A percentile compares a stretch with the other conserved stretches of the same genome.
These are phyloP conservation scores for Zalerion maritima DNA, from an alignment of 495 filamentous ascomycete species.

Conservation along the genomic window DNA sequence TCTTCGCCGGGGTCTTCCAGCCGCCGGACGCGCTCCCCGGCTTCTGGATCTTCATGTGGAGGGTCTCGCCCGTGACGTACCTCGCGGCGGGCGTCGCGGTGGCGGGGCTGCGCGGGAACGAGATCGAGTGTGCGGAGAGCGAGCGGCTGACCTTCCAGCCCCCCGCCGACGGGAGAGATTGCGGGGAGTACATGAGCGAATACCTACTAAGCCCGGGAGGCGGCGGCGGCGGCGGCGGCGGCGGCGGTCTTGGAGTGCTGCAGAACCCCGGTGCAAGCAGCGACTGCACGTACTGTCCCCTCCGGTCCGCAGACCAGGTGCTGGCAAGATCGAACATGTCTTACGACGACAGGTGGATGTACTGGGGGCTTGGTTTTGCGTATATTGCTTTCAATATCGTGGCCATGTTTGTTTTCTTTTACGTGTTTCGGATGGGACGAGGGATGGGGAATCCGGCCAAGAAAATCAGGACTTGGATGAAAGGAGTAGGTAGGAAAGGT, in stretches of 20 bases:
- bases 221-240: too few relatives aligned
- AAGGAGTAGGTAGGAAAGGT: too few relatives aligned
- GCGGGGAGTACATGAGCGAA: conserved; percentile 12
- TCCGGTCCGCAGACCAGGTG: conserved; percentile 25
- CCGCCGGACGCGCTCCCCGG: conserved; percentile 32
- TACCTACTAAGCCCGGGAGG: conserved; percentile 2
- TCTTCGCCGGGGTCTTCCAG: conserved; percentile 50
- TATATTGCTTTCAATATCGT: conserved; percentile 34
- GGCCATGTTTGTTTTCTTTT: conserved; percentile 10
- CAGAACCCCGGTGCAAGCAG: conserved; percentile 21
- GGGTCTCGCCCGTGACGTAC: conserved; percentile 43
- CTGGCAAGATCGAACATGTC: conserved; percentile 23
- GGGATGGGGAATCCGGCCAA: too few relatives aligned
- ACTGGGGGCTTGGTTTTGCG: conserved; percentile 29
- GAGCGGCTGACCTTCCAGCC: conserved; percentile 1
- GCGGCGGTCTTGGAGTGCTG: too few relatives aligned
- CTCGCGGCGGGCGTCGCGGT: conserved; percentile 4
- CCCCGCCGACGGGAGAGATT: conserved; percentile 8
- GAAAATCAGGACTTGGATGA: too few relatives aligned
- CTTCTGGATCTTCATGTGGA: conserved; percentile 60
- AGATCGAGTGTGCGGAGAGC: conserved; percentile 1
- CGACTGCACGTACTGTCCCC: conserved; percentile 30
- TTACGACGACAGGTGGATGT: conserved; percentile 27
- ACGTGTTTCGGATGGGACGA: too few relatives aligned
- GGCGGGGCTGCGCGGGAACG: conserved; percentile 1